Evolutionary conservation across 2,329 filamentous ascomycete species (phyloP).

Genomic region (Colletotrichum truncatum): DNA sequence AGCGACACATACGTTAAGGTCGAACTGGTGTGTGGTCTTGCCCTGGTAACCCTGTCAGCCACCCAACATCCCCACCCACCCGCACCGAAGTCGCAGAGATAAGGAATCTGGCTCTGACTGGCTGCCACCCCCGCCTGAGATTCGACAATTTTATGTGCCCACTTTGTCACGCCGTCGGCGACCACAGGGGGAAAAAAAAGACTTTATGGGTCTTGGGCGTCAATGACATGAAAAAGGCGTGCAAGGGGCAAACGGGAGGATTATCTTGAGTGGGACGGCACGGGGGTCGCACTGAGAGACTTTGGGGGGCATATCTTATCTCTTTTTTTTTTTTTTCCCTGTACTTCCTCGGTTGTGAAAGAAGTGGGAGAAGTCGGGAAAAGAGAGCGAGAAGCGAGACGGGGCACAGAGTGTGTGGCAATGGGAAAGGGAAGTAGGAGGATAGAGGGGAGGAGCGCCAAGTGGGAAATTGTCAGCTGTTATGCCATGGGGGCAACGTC

Average conservation of each 20-base stretch:
- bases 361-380: not conserved
- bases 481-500: not conserved
- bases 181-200: not conserved
- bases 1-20: not conserved
- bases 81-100: slow-evolving; percentile 24
- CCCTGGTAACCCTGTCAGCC: not conserved
- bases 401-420: not conserved
- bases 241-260: not conserved
- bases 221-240: not conserved
- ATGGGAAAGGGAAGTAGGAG: not conserved
- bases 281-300: not conserved
- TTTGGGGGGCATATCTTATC: not conserved
- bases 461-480: slow-evolving; percentile 21
- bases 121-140: not conserved
- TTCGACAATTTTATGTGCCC: slow-evolving; percentile 3
- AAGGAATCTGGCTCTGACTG: slow-evolving; percentile 21
- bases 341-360: not conserved
- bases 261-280: not conserved
- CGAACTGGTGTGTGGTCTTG: not conserved
- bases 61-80: not conserved
- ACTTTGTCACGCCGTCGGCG: slow-evolving; percentile 20
- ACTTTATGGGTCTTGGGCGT: not conserved
- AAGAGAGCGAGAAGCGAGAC: not conserved
- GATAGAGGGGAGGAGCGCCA: not conserved
- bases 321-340: no score